phyloP scores from a whole-genome alignment of 2,329 filamentous ascomycete species.

The Colletotrichum nymphaeae region DNA sequence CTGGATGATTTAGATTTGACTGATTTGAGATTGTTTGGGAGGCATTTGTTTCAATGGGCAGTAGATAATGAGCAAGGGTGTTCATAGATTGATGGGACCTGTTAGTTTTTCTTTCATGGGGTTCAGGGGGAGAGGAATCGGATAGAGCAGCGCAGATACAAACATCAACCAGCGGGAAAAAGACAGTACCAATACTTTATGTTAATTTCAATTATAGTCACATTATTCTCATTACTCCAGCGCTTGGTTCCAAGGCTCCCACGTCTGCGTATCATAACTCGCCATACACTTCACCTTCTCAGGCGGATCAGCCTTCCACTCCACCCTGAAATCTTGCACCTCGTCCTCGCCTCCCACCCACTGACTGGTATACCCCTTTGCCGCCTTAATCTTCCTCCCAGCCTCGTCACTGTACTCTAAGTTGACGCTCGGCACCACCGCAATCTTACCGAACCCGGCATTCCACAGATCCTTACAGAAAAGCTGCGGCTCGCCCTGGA shows the following conservation, averaged over 20 bases:
- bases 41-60: not conserved
- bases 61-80: not conserved
- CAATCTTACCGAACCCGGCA: conserved; percentile 61
- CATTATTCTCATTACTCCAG: conserved; percentile 9
- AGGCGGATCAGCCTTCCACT: conserved; percentile 58
- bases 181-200: no score
- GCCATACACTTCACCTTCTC: conserved; percentile 61
- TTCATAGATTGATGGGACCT: not conserved
- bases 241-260: conserved; percentile 54
- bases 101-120: not conserved
- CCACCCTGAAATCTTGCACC: conserved; percentile 45
- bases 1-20: not conserved
- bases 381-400: conserved; percentile 57
- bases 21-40: conserved; percentile 10
- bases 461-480: conserved; percentile 70
- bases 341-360: conserved; percentile 45
- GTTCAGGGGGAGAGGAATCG: not conserved
- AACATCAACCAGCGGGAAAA: no score
- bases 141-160: not conserved
- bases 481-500: conserved; percentile 64
- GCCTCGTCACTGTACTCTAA: conserved; percentile 63
- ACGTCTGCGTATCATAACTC: conserved; percentile 52
- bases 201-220: not conserved
- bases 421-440: conserved; percentile 66
- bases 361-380: conserved; percentile 60